phyloP scores from a whole-genome alignment of 371 early-diverging fungal genomes.

The Entomophthora muscae region DNA sequence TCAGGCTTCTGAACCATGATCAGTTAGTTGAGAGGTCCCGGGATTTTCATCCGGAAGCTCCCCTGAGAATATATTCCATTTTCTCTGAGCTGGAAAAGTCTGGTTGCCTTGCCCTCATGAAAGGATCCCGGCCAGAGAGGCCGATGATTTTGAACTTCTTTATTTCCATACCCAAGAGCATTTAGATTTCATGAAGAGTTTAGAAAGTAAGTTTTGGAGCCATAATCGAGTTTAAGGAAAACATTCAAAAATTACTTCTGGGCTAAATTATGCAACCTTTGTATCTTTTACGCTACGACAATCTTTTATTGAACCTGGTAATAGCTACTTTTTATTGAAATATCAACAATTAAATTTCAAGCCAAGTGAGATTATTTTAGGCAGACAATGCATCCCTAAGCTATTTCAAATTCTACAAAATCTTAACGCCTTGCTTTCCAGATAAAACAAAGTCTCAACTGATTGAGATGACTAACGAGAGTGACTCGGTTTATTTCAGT shows the following conservation, averaged over 20 bases:
- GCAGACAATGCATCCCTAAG: too few relatives aligned
- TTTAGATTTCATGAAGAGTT: neutral
- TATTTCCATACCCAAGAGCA: neutral
- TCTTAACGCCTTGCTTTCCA: conserved; percentile 8
- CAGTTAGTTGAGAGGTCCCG: neutral
- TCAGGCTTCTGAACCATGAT: conserved; percentile 11
- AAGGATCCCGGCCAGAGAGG: conserved; percentile 26
- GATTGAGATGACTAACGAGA: conserved; percentile 17
- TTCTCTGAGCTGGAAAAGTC: conserved; percentile 27
- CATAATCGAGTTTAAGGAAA: too few relatives aligned
- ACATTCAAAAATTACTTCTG: too few relatives aligned
- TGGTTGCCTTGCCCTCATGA: conserved; percentile 28
- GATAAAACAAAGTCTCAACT: conserved; percentile 15
- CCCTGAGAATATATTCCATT: conserved; percentile 46
- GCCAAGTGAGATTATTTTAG: too few relatives aligned
- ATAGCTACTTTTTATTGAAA: too few relatives aligned
- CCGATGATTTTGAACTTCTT: conserved; percentile 10
- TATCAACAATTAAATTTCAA: too few relatives aligned
- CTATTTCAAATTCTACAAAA: too few relatives aligned
- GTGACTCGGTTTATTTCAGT: conserved; percentile 55
- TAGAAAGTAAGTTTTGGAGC: conserved; percentile 4
- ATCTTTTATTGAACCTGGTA: too few relatives aligned
- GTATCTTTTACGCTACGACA: too few relatives aligned
- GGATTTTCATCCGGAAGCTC: conserved; percentile 45
- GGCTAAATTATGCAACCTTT: too few relatives aligned